These are phyloP conservation scores for Tardiomyces blankii DNA, from an alignment of 1,139 yeast genomes.

Conservation along the genomic window DNA sequence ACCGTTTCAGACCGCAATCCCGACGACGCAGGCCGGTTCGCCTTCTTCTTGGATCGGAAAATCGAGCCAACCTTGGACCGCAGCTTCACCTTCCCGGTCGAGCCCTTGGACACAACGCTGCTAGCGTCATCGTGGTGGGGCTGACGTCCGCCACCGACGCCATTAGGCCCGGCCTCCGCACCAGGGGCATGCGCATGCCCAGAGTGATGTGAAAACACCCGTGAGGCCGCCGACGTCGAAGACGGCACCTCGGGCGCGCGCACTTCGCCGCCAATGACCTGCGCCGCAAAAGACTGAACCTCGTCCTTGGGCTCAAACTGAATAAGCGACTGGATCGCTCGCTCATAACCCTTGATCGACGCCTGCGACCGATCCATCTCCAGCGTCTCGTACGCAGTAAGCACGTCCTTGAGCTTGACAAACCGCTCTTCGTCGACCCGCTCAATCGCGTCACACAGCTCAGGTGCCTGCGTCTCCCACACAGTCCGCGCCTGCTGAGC, in stretches of 20 bases:
- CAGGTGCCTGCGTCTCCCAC: conserved; percentile 77
- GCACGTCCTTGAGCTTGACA: conserved; percentile 52
- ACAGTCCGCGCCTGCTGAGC: conserved; percentile 14
- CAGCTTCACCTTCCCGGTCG: conserved; percentile 28
- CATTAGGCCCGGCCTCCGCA: conserved; percentile 5
- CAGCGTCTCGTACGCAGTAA: conserved; percentile 59
- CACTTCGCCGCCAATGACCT: conserved; percentile 22
- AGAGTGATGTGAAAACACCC: background rate
- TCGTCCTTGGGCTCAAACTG: conserved; percentile 50
- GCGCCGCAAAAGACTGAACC: conserved; percentile 44
- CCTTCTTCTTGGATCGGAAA: conserved; percentile 43
- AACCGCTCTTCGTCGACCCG: conserved; percentile 59
- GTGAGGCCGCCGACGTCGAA: conserved; percentile 1
- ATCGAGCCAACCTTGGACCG: conserved; percentile 80
- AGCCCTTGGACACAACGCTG: conserved; percentile 9
- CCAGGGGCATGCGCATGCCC: conserved; percentile 3
- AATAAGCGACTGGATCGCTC: conserved; percentile 53
- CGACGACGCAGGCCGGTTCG: conserved; percentile 3
- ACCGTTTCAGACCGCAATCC: conserved; percentile 49
- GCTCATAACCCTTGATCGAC: conserved; percentile 38
- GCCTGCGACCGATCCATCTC: conserved; percentile 27
- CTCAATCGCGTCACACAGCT: conserved; percentile 66
- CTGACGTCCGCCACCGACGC: conserved; percentile 2
- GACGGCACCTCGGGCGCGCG: conserved; percentile 12
- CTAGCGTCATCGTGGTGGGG: conserved; percentile 8